A percentile compares a stretch with the other conserved stretches of the same genome.
phyloP scores from a whole-genome alignment of 2,329 filamentous ascomycete genomes.

The Fusarium goolgardi region DNA sequence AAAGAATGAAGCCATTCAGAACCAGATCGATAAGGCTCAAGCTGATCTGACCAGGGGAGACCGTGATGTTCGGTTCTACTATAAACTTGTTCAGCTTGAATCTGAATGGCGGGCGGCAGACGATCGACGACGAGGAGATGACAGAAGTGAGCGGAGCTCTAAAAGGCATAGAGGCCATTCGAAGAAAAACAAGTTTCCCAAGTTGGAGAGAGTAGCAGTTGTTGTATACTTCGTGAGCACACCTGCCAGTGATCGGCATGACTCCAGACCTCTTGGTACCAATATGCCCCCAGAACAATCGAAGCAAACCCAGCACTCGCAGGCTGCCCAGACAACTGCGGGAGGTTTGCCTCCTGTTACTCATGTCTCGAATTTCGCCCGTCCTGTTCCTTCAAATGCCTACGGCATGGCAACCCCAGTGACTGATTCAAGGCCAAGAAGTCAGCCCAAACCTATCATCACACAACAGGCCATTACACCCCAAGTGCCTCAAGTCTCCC shows the following conservation, averaged over 20 bases:
- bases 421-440: slow-evolving; percentile 9
- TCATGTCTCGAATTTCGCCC: not conserved
- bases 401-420: not conserved
- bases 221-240: slow-evolving; percentile 60
- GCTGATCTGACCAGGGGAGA: slow-evolving; percentile 52
- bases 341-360: slow-evolving; percentile 10
- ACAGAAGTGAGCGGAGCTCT: slow-evolving; percentile 36
- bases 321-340: not conserved
- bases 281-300: slow-evolving; percentile 25
- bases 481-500: slow-evolving; percentile 1
- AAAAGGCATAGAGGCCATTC: slow-evolving; percentile 32
- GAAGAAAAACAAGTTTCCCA: slow-evolving; percentile 43
- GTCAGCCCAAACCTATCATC: slow-evolving; percentile 6
- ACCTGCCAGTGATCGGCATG: slow-evolving; percentile 51
- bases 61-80: slow-evolving; percentile 54
- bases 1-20: slow-evolving; percentile 53
- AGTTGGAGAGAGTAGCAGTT: slow-evolving; percentile 55
- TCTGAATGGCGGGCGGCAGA: slow-evolving; percentile 51
- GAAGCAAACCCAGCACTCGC: slow-evolving; percentile 12
- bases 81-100: slow-evolving; percentile 59
- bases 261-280: slow-evolving; percentile 46
- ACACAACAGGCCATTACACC: not conserved
- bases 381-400: not conserved
- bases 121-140: slow-evolving; percentile 36
- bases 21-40: slow-evolving; percentile 57